Base-by-base conservation (phyloP, 2,329 filamentous ascomycete genomes). In the Verticillium dahliae region DNA sequence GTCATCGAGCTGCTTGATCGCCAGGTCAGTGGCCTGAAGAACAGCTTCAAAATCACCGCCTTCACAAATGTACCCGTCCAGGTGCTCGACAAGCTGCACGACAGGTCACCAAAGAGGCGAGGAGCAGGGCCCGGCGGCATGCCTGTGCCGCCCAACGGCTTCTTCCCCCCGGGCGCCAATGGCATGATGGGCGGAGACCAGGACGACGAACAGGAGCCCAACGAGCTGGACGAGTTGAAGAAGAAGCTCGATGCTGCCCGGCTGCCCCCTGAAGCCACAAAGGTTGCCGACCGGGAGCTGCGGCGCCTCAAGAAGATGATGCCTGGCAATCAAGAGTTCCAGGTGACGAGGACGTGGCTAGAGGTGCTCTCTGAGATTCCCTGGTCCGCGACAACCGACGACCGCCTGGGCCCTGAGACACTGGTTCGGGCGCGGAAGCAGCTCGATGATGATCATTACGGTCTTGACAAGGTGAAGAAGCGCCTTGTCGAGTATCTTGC, bases 401-500 rank as follows among this genome's bases (percentile, higher is more conserved):
- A 98, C 70, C 87, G 92, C 37, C 84, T 99, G 3, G 92, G 93
- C 7, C 84, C 86, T 0, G 89, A 92, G 10, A 97, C 93, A 0
- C 74, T 98, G 61, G 81, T 84, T 62, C 85, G 84, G 67, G 95
- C 95, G 6, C 87, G 92, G 60, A 91, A 92, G 76, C 95, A 98
- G 74, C 84, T 99, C 6, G 92, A 99, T 69, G 89, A 96, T 65
- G 95, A 99, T 71, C 95, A 99, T 74, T 98, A 98, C 68, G 95
- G 95, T 0, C 80, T 99, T 14, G 92, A 98, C 64, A 96, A 94
- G 75, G 94, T 99, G 71, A 99, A 99, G 85, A 97, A 97, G 82
- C 85, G 95, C 54, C 76, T 99, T 27, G 83, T 99, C 5, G 96
- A 98, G 74, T 99, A 99, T 71, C 82, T 99, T 54, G 96, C 95